These are phyloP conservation scores for Capsaspora owczarzaki DNA, from an alignment of 78 protist species.

Conservation along the genomic window DNA sequence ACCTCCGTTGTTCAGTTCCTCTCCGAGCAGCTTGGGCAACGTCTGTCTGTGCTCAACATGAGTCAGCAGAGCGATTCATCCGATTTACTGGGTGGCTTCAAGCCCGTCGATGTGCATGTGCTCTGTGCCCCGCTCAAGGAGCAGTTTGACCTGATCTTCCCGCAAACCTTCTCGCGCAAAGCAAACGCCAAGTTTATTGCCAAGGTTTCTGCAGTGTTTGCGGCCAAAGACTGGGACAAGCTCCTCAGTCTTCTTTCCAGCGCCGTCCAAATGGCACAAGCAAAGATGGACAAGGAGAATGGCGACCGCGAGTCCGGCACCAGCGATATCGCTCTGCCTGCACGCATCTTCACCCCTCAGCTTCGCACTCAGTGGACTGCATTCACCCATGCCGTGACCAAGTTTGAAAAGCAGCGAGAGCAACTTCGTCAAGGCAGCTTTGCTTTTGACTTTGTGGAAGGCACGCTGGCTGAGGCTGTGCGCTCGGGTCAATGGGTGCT, in stretches of 20 bases:
- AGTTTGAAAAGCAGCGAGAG: constrained; percentile 35
- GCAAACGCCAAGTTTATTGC: constrained; percentile 36
- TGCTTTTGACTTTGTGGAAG: constrained; percentile 90
- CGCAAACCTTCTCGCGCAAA: constrained; percentile 45
- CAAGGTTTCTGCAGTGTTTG: neutral
- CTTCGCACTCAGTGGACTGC: constrained; percentile 26
- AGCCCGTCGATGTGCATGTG: constrained; percentile 81
- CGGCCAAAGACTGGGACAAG: neutral
- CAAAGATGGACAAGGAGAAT: neutral
- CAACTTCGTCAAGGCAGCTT: constrained; percentile 29
- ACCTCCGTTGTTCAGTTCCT: constrained; percentile 90
- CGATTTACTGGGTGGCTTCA: constrained; percentile 97
- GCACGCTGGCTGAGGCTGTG: constrained; percentile 80
- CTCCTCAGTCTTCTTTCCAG: neutral
- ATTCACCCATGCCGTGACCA: constrained; percentile 19
- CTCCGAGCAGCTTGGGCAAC: constrained; percentile 56
- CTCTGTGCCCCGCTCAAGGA: constrained; percentile 51
- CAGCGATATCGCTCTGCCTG: neutral
- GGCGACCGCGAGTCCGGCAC: neutral
- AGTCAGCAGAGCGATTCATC: constrained; percentile 90
- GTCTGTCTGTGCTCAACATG: constrained; percentile 80
- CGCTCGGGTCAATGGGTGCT: constrained; percentile 95
- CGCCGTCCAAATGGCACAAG: neutral
- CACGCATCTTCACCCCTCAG: neutral
- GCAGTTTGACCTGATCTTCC: constrained; percentile 45